Percentiles rank a stretch among this genome's conserved stretches.
These are phyloP conservation scores for Gossypium lobatum DNA, from an alignment of 441 rosid genomes.

Conservation along the genomic window DNA sequence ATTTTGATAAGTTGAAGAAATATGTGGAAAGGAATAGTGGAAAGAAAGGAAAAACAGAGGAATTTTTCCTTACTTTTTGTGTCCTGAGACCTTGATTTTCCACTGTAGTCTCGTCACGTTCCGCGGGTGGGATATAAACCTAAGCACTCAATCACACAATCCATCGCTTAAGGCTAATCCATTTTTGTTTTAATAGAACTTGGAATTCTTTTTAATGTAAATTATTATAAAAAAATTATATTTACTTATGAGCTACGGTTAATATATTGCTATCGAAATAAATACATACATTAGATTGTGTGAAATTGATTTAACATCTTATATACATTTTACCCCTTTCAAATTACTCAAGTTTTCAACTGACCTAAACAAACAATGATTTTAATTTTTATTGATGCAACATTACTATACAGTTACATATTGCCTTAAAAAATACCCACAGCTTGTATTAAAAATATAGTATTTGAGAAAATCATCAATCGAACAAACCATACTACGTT, in stretches of 20 bases:
- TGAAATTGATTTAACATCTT: too few species aligned
- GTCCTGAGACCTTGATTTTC: constrained; percentile 8
- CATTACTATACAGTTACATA: too few species aligned
- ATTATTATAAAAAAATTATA: background rate
- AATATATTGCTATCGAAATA: too few species aligned
- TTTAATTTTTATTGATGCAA: too few species aligned
- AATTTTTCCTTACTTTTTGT: constrained; percentile 20
- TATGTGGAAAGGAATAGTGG: constrained; percentile 20
- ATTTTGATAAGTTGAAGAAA: constrained; percentile 16
- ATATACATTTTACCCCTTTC: too few species aligned
- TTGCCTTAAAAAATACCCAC: background rate
- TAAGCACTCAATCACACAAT: background rate
- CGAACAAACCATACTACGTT: too few species aligned
- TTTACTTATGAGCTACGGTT: background rate
- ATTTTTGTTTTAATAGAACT: background rate
- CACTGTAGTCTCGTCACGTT: background rate
- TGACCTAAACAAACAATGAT: too few species aligned
- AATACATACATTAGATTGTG: too few species aligned
- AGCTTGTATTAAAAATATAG: background rate
- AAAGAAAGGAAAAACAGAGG: constrained; percentile 10
- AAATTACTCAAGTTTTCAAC: too few species aligned
- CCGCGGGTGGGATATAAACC: background rate
- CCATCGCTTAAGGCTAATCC: background rate
- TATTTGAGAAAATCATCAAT: background rate
- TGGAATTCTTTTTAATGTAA: too few species aligned